These are phyloP conservation scores for Colletotrichum tabaci DNA, from an alignment of 2,329 filamentous ascomycete species.

Conservation along the genomic window DNA sequence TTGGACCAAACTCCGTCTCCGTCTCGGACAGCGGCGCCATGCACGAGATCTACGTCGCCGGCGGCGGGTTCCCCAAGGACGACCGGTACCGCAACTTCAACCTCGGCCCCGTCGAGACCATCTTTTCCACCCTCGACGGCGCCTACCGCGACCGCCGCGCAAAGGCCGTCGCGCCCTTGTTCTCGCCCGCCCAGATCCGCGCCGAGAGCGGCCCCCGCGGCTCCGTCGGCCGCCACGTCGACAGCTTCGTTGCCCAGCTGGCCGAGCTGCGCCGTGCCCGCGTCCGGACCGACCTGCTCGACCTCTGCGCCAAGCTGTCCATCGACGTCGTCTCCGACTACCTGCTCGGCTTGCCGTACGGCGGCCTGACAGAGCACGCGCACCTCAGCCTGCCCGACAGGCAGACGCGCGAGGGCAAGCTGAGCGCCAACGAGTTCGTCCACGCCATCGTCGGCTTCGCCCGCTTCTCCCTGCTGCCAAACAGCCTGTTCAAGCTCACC, in stretches of 20 bases:
- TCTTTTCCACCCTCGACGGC: slow-evolving; percentile 64
- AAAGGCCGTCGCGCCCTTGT: slow-evolving; percentile 65
- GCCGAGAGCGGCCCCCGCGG: slow-evolving; percentile 53
- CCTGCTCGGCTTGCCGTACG: slow-evolving; percentile 66
- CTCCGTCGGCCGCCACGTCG: slow-evolving; percentile 54
- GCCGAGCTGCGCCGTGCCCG: slow-evolving; percentile 51
- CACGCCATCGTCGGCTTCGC: slow-evolving; percentile 69
- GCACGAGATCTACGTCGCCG: slow-evolving; percentile 64
- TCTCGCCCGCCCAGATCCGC: slow-evolving; percentile 62
- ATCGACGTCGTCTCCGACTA: slow-evolving; percentile 69
- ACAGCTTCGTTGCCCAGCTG: neutral
- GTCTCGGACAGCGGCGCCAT: slow-evolving; percentile 62
- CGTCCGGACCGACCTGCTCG: slow-evolving; percentile 61
- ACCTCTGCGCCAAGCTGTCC: slow-evolving; percentile 63
- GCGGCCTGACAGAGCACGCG: slow-evolving; percentile 1
- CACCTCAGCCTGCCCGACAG: neutral
- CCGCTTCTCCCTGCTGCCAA: slow-evolving; percentile 68
- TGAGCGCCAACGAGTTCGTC: slow-evolving; percentile 57
- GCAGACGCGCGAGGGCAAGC: neutral
- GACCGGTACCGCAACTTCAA: slow-evolving; percentile 69
- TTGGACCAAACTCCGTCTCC: slow-evolving; percentile 56
- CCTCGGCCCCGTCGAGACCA: slow-evolving; percentile 67
- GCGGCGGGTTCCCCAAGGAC: slow-evolving; percentile 68
- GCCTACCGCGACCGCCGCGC: slow-evolving; percentile 59
- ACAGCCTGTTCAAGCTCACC: slow-evolving; percentile 22